Evolutionary conservation across 345 rosid genomes (phyloP).

Genomic region (Jatropha curcas): DNA sequence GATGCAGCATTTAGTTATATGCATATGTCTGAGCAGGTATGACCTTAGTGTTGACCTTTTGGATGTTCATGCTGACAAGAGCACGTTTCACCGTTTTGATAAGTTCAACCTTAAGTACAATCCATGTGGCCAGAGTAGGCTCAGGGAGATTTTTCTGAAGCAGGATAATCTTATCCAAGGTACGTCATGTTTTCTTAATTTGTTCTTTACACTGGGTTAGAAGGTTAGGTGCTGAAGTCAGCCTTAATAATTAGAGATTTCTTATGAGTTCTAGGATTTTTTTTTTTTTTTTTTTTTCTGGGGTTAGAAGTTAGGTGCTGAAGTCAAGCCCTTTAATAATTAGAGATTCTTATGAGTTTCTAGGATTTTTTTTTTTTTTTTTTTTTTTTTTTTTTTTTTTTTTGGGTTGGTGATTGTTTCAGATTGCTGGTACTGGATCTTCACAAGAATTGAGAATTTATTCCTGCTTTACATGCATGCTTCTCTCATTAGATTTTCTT

Average conservation of each 20-base stretch:
- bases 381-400: background rate
- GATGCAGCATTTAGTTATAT: conserved; percentile 5
- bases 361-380: background rate
- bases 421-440: background rate
- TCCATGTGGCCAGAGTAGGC: conserved; percentile 99
- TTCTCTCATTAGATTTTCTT: background rate
- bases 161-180: conserved; percentile 99
- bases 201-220: background rate
- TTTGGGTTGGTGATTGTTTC: background rate
- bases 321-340: background rate
- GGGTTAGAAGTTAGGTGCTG: background rate
- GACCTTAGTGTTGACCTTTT: conserved; percentile 95
- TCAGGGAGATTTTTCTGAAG: conserved; percentile 98
- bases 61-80: conserved; percentile 99
- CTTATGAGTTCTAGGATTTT: background rate
- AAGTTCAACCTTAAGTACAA: conserved; percentile 98
- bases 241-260: background rate
- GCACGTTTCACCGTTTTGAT: conserved; percentile 99
- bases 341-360: background rate
- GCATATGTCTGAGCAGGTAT: conserved; percentile 50
- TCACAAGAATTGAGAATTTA: background rate
- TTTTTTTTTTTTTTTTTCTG: background rate
- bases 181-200: conserved; percentile 24
- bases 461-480: background rate
- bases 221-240: background rate